Percentiles rank a stretch among this genome's conserved stretches.
Evolutionary conservation across 257 asterid species (phyloP).

Genomic region (Nicotiana undulata): DNA sequence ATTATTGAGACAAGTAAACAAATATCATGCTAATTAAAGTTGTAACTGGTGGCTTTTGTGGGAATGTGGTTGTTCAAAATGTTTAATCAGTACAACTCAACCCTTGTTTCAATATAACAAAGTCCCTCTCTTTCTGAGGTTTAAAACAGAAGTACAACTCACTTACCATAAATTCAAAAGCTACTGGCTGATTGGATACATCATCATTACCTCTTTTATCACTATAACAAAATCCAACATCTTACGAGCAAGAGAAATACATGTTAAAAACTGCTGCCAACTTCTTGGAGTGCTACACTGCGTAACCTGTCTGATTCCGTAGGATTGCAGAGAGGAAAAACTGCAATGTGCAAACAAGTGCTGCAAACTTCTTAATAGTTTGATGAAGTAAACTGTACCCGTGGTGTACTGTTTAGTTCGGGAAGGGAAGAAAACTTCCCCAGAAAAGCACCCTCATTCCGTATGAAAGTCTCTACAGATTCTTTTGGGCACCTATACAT

Average conservation of each 20-base stretch:
- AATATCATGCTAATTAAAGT: slow-evolving; percentile 30
- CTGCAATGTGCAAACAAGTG: background rate
- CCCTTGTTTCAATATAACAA: background rate
- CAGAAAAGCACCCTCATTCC: background rate
- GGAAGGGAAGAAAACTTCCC: background rate
- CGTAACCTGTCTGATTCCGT: background rate
- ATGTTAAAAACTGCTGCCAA: background rate
- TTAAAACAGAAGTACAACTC: background rate
- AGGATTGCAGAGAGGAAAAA: background rate
- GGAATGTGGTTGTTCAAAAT: too few species aligned
- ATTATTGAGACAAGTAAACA: slow-evolving; percentile 50
- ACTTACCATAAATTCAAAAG: background rate
- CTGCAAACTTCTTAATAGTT: background rate
- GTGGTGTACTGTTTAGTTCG: background rate
- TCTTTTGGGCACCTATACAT: background rate
- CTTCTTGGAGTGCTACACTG: background rate
- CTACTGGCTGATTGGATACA: background rate
- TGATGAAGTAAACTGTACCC: background rate
- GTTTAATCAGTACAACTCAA: too few species aligned
- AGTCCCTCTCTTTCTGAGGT: background rate
- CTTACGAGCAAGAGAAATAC: background rate
- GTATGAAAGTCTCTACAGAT: too few species aligned
- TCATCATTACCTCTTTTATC: background rate
- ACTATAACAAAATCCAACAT: background rate
- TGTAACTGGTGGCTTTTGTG: too few species aligned